These are phyloP conservation scores for Thalia dealbata DNA, from an alignment of 176 grass and related monocot genomes.

Conservation along the genomic window DNA sequence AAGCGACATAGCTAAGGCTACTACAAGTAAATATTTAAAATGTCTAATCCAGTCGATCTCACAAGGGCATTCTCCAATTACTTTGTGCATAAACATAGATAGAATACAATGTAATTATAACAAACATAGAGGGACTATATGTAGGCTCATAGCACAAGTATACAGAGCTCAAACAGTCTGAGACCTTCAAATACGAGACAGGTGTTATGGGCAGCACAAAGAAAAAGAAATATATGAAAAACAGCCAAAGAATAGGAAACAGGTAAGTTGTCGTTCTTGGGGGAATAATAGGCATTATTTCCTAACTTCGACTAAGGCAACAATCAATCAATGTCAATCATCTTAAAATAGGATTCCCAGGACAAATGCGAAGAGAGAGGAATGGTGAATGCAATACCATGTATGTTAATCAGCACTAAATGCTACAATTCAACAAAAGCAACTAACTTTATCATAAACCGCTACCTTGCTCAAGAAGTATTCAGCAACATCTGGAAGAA, in stretches of 20 bases:
- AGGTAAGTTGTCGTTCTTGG: background rate
- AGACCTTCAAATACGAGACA: background rate
- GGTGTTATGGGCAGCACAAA: background rate
- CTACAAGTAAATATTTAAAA: background rate
- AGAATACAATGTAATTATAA: too few species aligned
- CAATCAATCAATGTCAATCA: background rate
- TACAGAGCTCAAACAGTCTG: background rate
- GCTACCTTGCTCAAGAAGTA: slow-evolving; percentile 87
- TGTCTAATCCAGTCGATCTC: background rate
- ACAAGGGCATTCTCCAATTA: background rate
- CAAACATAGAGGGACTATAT: too few species aligned
- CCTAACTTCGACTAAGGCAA: background rate
- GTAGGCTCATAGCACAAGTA: too few species aligned
- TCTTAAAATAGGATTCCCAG: background rate
- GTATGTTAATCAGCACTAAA: background rate
- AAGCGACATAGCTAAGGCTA: background rate
- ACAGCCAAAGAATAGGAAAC: background rate
- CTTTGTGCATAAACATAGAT: too few species aligned
- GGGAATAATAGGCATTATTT: background rate
- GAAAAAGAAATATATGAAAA: background rate
- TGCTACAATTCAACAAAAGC: background rate
- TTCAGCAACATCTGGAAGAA: slow-evolving; percentile 77
- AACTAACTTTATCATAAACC: background rate
- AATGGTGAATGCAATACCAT: too few species aligned
- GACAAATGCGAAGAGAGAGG: background rate